These are phyloP conservation scores for Trypanosomatidae sp. DNA, from an alignment of 208 protist species.

Conservation along the genomic window DNA sequence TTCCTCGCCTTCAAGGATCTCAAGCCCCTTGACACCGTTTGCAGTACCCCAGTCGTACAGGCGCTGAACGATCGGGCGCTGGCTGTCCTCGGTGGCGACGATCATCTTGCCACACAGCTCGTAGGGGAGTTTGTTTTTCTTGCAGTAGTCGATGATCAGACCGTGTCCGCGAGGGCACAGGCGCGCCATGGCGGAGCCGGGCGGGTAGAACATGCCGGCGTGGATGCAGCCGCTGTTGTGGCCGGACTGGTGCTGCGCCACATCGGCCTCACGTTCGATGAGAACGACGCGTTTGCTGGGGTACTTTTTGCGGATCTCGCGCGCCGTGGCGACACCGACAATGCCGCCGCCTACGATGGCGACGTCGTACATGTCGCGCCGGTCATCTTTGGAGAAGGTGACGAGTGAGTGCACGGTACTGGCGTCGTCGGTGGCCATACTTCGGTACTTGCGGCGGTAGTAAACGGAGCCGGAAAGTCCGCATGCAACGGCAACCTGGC, in stretches of 20 bases:
- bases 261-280: conserved; percentile 85
- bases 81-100: conserved; percentile 61
- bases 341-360: conserved; percentile 90
- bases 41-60: conserved; percentile 73
- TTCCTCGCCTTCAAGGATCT: conserved; percentile 63
- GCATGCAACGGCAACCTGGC: conserved; percentile 44
- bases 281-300: conserved; percentile 79
- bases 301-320: conserved; percentile 64
- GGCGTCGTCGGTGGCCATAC: conserved; percentile 27
- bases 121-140: conserved; percentile 78
- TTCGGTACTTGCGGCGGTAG: conserved; percentile 55
- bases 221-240: conserved; percentile 94
- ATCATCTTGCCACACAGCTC: conserved; percentile 91
- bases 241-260: conserved; percentile 89
- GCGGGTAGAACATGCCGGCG: conserved; percentile 91
- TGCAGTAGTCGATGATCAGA: conserved; percentile 87
- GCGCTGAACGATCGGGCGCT: conserved; percentile 57
- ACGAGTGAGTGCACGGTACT: conserved; percentile 34
- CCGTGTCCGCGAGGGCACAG: conserved; percentile 86
- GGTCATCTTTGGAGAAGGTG: conserved; percentile 44
- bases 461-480: conserved; percentile 32
- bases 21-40: conserved; percentile 85
- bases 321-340: conserved; percentile 77
- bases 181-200: conserved; percentile 68
- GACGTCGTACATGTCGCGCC: conserved; percentile 82